These are phyloP conservation scores for Kwoniella sp. DNA, from an alignment of 768 basidiomycete species.

Conservation along the genomic window DNA sequence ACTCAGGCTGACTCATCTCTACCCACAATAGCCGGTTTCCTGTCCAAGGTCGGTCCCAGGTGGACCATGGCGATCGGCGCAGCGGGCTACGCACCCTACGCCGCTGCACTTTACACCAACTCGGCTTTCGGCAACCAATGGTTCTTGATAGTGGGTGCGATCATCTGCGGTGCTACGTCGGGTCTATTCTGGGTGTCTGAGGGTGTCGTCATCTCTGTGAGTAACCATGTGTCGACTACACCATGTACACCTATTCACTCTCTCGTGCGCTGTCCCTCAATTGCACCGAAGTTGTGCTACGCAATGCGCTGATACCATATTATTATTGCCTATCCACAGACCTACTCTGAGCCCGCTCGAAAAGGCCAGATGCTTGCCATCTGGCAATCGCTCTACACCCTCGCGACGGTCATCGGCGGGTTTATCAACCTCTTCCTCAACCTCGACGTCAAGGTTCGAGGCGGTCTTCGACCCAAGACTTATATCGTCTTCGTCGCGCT, in stretches of 20 bases:
- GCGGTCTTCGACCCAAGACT: constrained; percentile 23
- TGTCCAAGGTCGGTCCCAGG: constrained; percentile 9
- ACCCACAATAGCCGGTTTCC: constrained; percentile 13
- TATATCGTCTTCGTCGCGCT: constrained; percentile 26
- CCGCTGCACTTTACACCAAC: constrained; percentile 25
- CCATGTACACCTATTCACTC: not conserved
- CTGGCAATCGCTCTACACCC: constrained; percentile 21
- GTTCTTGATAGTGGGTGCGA: constrained; percentile 24
- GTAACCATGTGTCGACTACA: not conserved
- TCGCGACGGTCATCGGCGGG: constrained; percentile 18
- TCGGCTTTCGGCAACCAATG: constrained; percentile 19
- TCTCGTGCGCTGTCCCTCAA: too few relatives aligned
- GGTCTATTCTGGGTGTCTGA: constrained; percentile 29
- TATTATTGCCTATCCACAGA: not conserved
- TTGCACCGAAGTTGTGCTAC: too few relatives aligned
- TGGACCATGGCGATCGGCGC: constrained; percentile 25
- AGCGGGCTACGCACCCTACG: constrained; percentile 23
- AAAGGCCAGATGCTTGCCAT: constrained; percentile 21
- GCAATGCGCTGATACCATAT: too few relatives aligned
- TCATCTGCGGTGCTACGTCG: constrained; percentile 24
- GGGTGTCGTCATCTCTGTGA: constrained; percentile 16
- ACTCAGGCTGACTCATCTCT: not conserved
- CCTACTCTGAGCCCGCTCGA: constrained; percentile 22
- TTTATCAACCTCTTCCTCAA: constrained; percentile 30
- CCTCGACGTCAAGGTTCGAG: constrained; percentile 16